phyloP scores from a whole-genome alignment of 148 eudicot species.

The Rhododendron ovatum region DNA sequence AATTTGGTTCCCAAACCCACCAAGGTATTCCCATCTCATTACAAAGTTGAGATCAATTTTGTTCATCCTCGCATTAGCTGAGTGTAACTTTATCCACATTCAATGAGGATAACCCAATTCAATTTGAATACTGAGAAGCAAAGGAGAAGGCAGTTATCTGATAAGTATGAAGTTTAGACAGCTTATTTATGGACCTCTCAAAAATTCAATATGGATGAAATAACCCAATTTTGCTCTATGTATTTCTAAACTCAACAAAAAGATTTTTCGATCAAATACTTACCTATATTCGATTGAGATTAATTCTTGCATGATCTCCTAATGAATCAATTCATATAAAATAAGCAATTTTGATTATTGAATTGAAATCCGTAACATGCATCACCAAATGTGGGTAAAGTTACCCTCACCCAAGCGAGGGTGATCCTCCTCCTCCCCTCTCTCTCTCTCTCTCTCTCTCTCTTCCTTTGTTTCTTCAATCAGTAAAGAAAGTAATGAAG shows the following conservation, averaged over 20 bases:
- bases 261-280: no score
- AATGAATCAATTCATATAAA: background rate
- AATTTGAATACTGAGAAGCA: no score
- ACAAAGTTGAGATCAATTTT: background rate
- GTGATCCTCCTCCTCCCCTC: no score
- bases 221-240: no score
- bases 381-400: background rate
- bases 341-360: no score
- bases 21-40: constrained; percentile 44
- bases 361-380: background rate
- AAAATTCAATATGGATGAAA: background rate
- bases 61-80: background rate
- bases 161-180: no score
- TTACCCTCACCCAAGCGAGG: background rate
- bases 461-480: background rate
- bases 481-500: background rate
- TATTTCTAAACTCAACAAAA: background rate
- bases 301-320: background rate
- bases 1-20: constrained; percentile 59
- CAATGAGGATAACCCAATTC: no score
- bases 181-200: background rate
- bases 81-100: background rate
- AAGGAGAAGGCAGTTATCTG: no score
- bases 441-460: background rate
- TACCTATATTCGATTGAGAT: background rate